Evolutionary conservation across 139 green algal genomes (phyloP).

Genomic region (Yamagishiella unicocca): DNA sequence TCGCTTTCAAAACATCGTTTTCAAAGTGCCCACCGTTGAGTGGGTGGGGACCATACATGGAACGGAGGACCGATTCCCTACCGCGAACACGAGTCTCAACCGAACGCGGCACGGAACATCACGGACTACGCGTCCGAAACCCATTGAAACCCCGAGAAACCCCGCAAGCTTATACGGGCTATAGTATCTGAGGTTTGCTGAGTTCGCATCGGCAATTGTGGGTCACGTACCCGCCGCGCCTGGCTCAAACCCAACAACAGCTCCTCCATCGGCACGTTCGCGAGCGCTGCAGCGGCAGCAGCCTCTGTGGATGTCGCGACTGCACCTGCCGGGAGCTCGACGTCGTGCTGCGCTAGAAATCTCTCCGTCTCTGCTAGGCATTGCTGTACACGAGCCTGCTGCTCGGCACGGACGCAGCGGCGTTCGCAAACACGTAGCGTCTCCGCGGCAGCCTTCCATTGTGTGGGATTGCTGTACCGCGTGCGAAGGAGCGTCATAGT

Average conservation of each 20-base stretch:
- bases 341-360: slow-evolving; percentile 13
- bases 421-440: background rate
- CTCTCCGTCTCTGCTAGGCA: background rate
- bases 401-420: background rate
- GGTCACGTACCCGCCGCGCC: background rate
- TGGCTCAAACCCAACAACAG: background rate
- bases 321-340: slow-evolving; percentile 2
- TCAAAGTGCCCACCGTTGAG: too few relatives aligned
- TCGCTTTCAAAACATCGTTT: too few relatives aligned
- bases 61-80: too few relatives aligned
- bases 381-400: background rate
- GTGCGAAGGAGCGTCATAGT: background rate
- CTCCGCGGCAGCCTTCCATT: background rate
- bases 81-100: too few relatives aligned
- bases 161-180: too few relatives aligned
- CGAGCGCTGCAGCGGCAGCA: background rate
- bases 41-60: too few relatives aligned
- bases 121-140: too few relatives aligned
- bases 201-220: too few relatives aligned
- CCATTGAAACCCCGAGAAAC: too few relatives aligned
- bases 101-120: too few relatives aligned
- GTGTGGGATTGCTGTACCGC: slow-evolving; percentile 18
- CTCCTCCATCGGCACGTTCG: slow-evolving; percentile 24
- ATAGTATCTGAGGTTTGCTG: too few relatives aligned
- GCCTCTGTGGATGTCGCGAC: background rate